Base-by-base conservation (phyloP, 2,329 filamentous ascomycete species). In the Sordariomycetes sp. region DNA sequence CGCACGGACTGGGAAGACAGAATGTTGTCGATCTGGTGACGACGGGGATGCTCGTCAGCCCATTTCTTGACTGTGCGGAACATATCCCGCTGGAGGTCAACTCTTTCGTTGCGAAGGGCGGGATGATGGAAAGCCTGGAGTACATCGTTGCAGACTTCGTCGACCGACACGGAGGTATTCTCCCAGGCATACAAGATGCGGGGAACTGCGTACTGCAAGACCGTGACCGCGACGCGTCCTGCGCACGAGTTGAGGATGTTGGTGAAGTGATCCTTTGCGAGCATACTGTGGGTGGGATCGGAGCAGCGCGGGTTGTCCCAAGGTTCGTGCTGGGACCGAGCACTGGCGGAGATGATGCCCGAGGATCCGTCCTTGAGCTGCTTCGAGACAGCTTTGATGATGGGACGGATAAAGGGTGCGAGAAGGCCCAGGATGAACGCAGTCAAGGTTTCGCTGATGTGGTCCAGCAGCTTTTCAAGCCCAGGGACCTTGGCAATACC, bases 171-270 rank as follows among this genome's bases (percentile, higher is more conserved):
- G 28, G 81, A 77, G 3, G 82, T 75, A 53, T 96, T 84, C 43
- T 96, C 85, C 86, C 88, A 96, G 4, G 88, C 90, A 51, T 90
- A 94, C 15, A 98, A 69, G 31, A 96, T 64, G 23, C 90, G 83
- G 68, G 90, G 90, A 2, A 87, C 85, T 21, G 83, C 76, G 48
- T 94, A 96, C 64, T 93, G 79, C 17, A 96, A 62, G 38, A 94
- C 82, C 0, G 77, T 79, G 5, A 79, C 65, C 7, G 83, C 82
- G 11, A 88, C 72, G 27, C 77, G 69, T 6, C 84, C 82, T n/a
- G 82, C 82, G 40, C 80, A 82, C 8, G 82, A 73, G 59, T 88
- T 87, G 36, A 88, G 64, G 8, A 86, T 58, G 49, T 88, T 86
- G 42, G 81, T 83, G 48, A 88, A 90, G 51, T 90, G 84, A 43